Evolutionary conservation across 1,284 basidiomycete genomes (phyloP), one percentile per base, ranked within the genome.

Genomic region (Ganoderma leucocontextum): DNA sequence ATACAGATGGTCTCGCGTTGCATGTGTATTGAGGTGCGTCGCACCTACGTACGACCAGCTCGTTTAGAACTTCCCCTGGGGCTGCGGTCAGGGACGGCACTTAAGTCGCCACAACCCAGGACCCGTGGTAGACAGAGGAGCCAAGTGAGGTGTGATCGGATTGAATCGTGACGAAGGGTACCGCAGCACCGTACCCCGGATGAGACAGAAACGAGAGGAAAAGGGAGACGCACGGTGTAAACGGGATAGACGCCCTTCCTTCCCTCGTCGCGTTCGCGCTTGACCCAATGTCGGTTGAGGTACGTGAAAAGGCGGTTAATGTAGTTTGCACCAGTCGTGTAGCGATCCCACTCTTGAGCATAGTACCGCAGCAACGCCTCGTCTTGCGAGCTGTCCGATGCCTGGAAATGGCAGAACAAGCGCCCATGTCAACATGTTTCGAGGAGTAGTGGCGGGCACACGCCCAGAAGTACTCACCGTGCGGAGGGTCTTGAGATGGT

Each of bases 201-300:
- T 29, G 58, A 15, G 12, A 41, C 36, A 12, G 13, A 41, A 13
- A 22, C 6, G 36, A 42, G 13, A 60, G 13, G 39, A 41, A 55
- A 55, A 62, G 41, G 35, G 53, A 67, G 65, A 65, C 38, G 85
- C 94, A 97, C 96, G 38, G 97, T 99, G 82, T 99, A 99, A 36
- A 99, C 95, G 5, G 91, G 91, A 81, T 98, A 98, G 53, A 99
- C 93, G 63, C 94, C 93, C 82, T 97, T 99, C 77, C 96, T 89
- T 6, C 98, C 98, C 79, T 99, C 97, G 76, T 99, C 98, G 79
- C 97, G 93, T 80, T 99, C 97, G 58, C 97, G 90, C 83, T 98
- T 98, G 61, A 99, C 97, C 98, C 98, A 99, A 82, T 99, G 96
- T 68, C 97, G 94, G 80, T 99, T 99, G 70, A 99, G 89, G 82